phyloP scores from a whole-genome alignment of 805 yeast genomes.

The Ogataea ramenticola region DNA sequence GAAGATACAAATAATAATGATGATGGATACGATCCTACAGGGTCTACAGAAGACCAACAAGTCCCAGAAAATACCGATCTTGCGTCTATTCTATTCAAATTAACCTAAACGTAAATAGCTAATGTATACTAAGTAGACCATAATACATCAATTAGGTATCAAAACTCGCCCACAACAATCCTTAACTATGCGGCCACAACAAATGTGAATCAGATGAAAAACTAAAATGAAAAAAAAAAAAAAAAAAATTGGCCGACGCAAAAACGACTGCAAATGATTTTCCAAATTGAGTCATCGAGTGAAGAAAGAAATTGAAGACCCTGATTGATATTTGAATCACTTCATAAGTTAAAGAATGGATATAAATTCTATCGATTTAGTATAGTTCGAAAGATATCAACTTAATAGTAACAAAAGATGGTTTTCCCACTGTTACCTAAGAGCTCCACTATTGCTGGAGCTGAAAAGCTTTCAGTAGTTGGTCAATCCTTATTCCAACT shows the following conservation, averaged over 20 bases:
- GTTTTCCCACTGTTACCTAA: slow-evolving; percentile 27
- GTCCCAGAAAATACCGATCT: neutral
- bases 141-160: neutral
- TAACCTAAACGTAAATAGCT: neutral
- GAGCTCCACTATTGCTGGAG: slow-evolving; percentile 9
- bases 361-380: no score
- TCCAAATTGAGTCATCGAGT: no score
- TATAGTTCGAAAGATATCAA: no score
- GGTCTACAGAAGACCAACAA: neutral
- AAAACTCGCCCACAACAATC: neutral
- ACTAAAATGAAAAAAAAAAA: neutral
- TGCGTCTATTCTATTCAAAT: neutral
- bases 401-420: slow-evolving; percentile 18
- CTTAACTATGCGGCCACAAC: no score
- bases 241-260: neutral
- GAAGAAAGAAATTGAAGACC: no score
- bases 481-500: slow-evolving; percentile 23
- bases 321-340: neutral
- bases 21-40: neutral
- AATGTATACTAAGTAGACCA: no score
- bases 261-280: neutral
- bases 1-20: neutral
- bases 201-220: no score
- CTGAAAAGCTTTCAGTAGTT: slow-evolving; percentile 12
- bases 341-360: neutral